Evolutionary conservation across 2,329 filamentous ascomycete species (phyloP), one percentile per base, ranked within the genome.

Genomic region (Botryotinia globosa): DNA sequence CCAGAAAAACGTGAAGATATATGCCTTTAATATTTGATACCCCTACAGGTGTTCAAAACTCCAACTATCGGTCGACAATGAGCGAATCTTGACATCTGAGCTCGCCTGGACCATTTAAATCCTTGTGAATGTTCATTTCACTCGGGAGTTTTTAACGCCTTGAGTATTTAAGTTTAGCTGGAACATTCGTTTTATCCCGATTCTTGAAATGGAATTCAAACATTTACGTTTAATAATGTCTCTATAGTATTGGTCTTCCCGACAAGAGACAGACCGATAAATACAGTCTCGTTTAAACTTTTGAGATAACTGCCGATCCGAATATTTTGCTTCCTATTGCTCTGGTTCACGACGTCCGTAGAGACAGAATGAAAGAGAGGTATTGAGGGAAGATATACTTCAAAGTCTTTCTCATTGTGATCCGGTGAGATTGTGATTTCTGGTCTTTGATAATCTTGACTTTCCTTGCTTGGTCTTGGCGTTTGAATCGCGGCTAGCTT

Each of bases 301-400:
- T 12, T 25, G 22, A n/a, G 22, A n/a, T 14, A 14, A 5, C 1
- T 25, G 7, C 22, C 22, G 45, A 48, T 48, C 25, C 9, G 22
- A 48, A 48, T 48, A 4, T 25, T 25, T 22, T 25, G 0, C 22
- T 48, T 22, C 1, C 1, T 25, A 48, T 48, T 48, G 8, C 0
- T 48, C 0, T 25, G 0, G 4, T 25, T 48, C 22, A 3, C 12
- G 0, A 48, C 25, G 45, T 4, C 1, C 4, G 4, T 10, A 2
- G 20, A 48, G 45, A 25, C 9, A 12, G 20, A 18, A 0, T 18
- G 42, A 44, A 18, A 18, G 42, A 16, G 16, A 0, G 5, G 42
- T 44, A 44, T 20, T 20, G 42, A 44, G 42, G 5, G 42, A 20
- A 44, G 16, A 20, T 44, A 7, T 20, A 3, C 5, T 44, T 44